Base-by-base conservation (phyloP, 2,329 filamentous ascomycete species). In the Trichoderma sp. region DNA sequence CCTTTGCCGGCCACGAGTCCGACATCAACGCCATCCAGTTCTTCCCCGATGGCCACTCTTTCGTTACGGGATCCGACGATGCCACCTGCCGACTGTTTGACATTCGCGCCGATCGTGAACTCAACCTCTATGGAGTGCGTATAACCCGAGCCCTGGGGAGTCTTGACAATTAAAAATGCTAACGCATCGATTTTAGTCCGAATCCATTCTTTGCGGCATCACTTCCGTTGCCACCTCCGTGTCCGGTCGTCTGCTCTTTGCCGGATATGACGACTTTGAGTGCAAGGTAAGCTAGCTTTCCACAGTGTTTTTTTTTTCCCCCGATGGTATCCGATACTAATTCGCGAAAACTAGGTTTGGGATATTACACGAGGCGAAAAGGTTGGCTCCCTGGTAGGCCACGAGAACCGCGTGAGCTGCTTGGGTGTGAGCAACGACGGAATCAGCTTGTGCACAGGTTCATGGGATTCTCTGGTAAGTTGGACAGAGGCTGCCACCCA, bases 1-100 rank as follows among this genome's bases (percentile, higher is more conserved):
- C 95, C 2, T 99, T 99, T 80, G 94, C 95, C 64, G 95, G 95
- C 32, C 95, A 98, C 81, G 95, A 98, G 81, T 97, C 94, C 53
- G 95, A 99, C 77, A 99, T 99, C 84, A 99, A 99, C 80, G 95
- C 95, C 74, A 97, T 99, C 72, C 95, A 98, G 79, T 99, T 98
- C 84, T 98, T 98, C 89, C 95, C 95, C 64, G 96, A 98, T 77
- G 95, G 95, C 70, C 97, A 98, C 80, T 97, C 95, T 29, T 98
- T 99, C 77, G 95, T 97, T 72, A 98, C 95, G 65, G 95, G 95
- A 68, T 98, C 95, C 53, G 95, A 99, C 75, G 95, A 99, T 78
- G 95, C 95, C 65, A 97, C 94, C 45, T 99, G 95, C 86, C 90
- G 95, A 73, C 87, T 99, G 45, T 99, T 99, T 77, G 95, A 99